Evolutionary conservation across 2,329 filamentous ascomycete species (phyloP).

Genomic region (Claviceps cyperi): DNA sequence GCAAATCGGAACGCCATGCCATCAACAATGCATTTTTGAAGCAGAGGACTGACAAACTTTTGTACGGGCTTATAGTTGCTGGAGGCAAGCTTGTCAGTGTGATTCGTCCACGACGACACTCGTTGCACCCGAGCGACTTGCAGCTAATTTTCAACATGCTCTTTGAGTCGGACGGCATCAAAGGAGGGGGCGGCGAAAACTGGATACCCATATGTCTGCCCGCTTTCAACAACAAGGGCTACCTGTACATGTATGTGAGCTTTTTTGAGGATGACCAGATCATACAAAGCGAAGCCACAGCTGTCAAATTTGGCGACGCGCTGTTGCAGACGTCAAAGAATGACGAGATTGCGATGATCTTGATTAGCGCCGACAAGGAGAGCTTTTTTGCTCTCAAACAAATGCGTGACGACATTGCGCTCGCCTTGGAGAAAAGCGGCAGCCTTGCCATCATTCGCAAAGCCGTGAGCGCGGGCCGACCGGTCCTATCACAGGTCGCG

Average conservation of each 20-base stretch:
- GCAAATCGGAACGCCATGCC: conserved; percentile 69
- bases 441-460: conserved; percentile 60
- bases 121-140: conserved; percentile 84
- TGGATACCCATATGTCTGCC: conserved; percentile 95
- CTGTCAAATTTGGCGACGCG: conserved; percentile 39
- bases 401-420: conserved; percentile 47
- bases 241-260: conserved; percentile 98
- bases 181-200: conserved; percentile 80
- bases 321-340: conserved; percentile 37
- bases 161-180: conserved; percentile 85
- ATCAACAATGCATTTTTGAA: conserved; percentile 85
- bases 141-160: conserved; percentile 99
- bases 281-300: conserved; percentile 19
- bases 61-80: conserved; percentile 89
- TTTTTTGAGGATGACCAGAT: conserved; percentile 51
- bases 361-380: conserved; percentile 88
- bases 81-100: conserved; percentile 90
- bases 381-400: conserved; percentile 80
- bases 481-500: conserved; percentile 57
- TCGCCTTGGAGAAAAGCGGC: conserved; percentile 62
- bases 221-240: conserved; percentile 92
- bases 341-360: conserved; percentile 75
- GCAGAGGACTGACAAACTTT: conserved; percentile 57
- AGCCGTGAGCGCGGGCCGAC: conserved; percentile 58
- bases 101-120: conserved; percentile 85